Conservation (phyloP, 129 eudicot genomes). For the Pseudognaphalium luteoalbum region DNA sequence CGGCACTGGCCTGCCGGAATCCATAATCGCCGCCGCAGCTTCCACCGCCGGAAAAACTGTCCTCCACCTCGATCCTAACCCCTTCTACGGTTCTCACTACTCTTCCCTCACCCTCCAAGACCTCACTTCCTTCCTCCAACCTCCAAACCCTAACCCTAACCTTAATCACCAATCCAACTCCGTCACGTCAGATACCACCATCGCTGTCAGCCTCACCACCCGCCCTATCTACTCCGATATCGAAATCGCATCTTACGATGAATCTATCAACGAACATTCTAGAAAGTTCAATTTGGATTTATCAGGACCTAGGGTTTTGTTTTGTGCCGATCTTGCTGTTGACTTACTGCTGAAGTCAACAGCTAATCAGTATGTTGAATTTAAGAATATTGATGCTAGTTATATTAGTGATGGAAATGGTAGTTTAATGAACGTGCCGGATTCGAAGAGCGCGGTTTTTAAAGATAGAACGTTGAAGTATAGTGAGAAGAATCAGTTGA, state of each 20-base stretch:
- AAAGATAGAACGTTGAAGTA: conserved; percentile 49
- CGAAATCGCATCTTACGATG: conserved; percentile 37
- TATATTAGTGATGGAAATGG: conserved; percentile 51
- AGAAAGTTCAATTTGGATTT: conserved; percentile 60
- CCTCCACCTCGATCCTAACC: conserved; percentile 84
- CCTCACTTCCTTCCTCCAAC: conserved; percentile 52
- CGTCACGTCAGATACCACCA: conserved; percentile 23
- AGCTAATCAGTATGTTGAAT: conserved; percentile 82
- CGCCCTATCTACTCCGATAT: conserved; percentile 58
- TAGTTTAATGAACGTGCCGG: conserved; percentile 65
- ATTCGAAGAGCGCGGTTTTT: conserved; percentile 76
- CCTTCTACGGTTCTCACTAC: conserved; percentile 78
- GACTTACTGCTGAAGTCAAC: conserved; percentile 63
- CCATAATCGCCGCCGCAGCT: conserved; percentile 84
- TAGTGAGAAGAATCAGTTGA: conserved; percentile 77
- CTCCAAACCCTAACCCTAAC: conserved; percentile 28
- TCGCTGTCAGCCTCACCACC: conserved; percentile 32
- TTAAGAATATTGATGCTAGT: conserved; percentile 65
- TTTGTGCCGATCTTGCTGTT: conserved; percentile 71
- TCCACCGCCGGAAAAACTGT: conserved; percentile 78
- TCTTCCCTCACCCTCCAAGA: conserved; percentile 73
- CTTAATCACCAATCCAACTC: conserved; percentile 18
- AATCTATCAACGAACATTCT: conserved; percentile 30
- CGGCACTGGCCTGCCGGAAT: conserved; percentile 84
- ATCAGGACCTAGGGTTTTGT: conserved; percentile 84